Percentiles rank a stretch among this genome's conserved stretches.
phyloP scores from a whole-genome alignment of 345 rosid species.

The Camelina laxa region DNA sequence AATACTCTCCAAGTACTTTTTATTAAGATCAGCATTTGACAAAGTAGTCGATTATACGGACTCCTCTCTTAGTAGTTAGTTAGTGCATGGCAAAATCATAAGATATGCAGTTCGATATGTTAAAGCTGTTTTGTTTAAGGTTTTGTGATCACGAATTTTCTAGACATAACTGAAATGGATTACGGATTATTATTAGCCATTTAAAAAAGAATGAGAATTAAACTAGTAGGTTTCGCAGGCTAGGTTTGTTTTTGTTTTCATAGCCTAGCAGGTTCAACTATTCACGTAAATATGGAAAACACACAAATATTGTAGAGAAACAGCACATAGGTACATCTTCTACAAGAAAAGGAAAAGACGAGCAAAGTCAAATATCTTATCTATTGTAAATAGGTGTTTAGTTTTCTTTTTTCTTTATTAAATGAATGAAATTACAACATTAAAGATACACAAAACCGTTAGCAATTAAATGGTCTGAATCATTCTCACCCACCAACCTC shows the following conservation, averaged over 20 bases:
- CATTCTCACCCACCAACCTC: constrained; percentile 35
- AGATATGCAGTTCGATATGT: background rate
- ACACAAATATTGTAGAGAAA: background rate
- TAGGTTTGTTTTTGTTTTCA: background rate
- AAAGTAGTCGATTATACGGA: background rate
- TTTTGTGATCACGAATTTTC: no score
- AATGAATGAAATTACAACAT: background rate
- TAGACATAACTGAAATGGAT: no score
- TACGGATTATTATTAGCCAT: background rate
- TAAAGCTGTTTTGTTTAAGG: no score
- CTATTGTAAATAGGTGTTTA: constrained; percentile 17
- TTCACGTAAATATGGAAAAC: background rate
- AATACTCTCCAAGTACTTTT: background rate
- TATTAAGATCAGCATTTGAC: background rate
- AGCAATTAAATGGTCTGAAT: constrained; percentile 37
- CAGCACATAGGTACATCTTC: constrained; percentile 21
- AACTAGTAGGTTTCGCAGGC: background rate
- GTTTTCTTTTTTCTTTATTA: background rate
- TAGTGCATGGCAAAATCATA: background rate
- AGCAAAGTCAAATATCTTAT: constrained; percentile 33
- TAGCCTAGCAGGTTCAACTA: constrained; percentile 9
- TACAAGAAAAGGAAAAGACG: constrained; percentile 27
- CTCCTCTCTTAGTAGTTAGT: background rate
- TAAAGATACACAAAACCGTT: constrained; percentile 35
- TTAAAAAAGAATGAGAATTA: background rate